Conservation (phyloP, 768 basidiomycete genomes). For the Mycena crocata region DNA sequence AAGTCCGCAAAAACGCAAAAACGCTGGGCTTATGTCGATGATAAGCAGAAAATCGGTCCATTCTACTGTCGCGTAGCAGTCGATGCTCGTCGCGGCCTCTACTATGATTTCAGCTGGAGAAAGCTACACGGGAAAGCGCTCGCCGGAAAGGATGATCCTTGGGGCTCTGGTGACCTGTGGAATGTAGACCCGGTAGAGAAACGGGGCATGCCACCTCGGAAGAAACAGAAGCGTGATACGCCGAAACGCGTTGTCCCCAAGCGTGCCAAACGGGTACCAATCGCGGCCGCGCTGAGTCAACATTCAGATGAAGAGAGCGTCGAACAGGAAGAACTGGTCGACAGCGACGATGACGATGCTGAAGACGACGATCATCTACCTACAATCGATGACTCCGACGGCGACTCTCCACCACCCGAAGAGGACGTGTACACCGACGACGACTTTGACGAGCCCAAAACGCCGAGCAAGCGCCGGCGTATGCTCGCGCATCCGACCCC, state of each 20-base stretch:
- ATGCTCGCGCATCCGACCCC: constrained; percentile 73
- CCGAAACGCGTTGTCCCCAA: constrained; percentile 12
- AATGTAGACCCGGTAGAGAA: constrained; percentile 50
- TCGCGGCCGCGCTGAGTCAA: constrained; percentile 16
- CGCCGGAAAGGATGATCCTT: constrained; percentile 38
- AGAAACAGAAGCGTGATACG: constrained; percentile 27
- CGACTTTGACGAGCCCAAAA: constrained; percentile 56
- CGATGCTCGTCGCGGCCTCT: constrained; percentile 68
- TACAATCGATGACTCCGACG: constrained; percentile 34
- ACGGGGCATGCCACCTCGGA: constrained; percentile 16
- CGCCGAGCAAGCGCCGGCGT: constrained; percentile 56
- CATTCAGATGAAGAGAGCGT: constrained; percentile 19
- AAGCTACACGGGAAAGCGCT: constrained; percentile 57
- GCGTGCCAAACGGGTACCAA: constrained; percentile 25
- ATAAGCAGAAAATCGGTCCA: constrained; percentile 41
- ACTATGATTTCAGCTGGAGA: constrained; percentile 73
- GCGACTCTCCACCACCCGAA: constrained; percentile 47
- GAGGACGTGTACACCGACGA: constrained; percentile 2
- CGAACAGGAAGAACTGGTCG: constrained; percentile 35
- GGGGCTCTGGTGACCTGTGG: constrained; percentile 60
- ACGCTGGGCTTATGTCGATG: constrained; percentile 37
- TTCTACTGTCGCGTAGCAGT: constrained; percentile 73
- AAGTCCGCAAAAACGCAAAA: constrained; percentile 20
- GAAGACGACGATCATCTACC: constrained; percentile 40
- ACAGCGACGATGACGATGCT: constrained; percentile 34